phyloP scores from a whole-genome alignment of 225 moss, liverwort and hornwort species.

The Pseudisothecium myosuroides region DNA sequence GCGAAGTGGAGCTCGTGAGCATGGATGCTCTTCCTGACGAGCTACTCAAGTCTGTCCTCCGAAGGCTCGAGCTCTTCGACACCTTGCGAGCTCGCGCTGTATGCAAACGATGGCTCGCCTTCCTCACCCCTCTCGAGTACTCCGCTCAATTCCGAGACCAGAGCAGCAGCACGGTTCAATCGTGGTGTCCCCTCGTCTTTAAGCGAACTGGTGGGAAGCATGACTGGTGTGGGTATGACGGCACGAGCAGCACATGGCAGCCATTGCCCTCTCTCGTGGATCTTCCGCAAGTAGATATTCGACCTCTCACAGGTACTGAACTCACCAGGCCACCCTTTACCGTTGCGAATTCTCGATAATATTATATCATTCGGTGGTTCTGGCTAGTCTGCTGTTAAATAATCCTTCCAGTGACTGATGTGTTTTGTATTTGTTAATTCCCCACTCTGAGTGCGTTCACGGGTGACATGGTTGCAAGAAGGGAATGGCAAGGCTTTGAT shows the following conservation, averaged over 20 bases:
- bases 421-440: neutral
- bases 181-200: conserved; percentile 22
- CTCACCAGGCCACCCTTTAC: neutral
- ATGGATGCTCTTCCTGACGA: conserved; percentile 12
- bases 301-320: conserved; percentile 12
- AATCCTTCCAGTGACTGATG: neutral
- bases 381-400: neutral
- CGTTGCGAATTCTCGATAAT: neutral
- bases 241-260: neutral
- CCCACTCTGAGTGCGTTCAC: neutral
- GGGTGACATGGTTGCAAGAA: neutral
- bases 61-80: neutral
- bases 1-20: neutral
- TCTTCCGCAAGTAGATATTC: neutral
- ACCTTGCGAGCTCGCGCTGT: conserved; percentile 13
- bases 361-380: too few relatives aligned
- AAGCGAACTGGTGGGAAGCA: neutral
- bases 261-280: neutral
- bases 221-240: conserved; percentile 20
- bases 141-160: neutral
- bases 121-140: neutral
- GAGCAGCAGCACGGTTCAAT: neutral
- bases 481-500: conserved; percentile 19
- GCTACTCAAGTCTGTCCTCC: neutral
- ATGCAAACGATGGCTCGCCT: conserved; percentile 11